These are phyloP conservation scores for Astrephomene gubernaculifera DNA, from an alignment of 139 green algal species.

Conservation along the genomic window DNA sequence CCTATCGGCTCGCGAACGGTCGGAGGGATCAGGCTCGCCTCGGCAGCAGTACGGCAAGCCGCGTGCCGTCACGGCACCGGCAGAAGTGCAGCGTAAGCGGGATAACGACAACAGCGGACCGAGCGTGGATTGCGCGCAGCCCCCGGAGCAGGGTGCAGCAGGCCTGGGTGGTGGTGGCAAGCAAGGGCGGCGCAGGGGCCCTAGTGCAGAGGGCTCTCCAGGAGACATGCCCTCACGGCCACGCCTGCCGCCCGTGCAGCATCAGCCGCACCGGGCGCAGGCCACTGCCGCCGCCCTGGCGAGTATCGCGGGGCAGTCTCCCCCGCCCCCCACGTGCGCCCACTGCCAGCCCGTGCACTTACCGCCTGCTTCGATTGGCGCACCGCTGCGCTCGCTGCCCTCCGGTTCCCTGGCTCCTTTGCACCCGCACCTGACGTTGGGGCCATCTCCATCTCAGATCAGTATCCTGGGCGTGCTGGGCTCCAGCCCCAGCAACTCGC, in stretches of 20 bases:
- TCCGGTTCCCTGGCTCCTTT: not conserved
- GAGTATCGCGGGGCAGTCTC: not conserved
- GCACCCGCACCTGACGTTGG: not conserved
- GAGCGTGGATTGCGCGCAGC: too few relatives aligned
- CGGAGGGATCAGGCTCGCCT: not conserved
- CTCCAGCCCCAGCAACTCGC: slow-evolving; percentile 8
- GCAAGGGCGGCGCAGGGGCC: not conserved
- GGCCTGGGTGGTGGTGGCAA: not conserved
- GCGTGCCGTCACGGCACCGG: slow-evolving; percentile 19
- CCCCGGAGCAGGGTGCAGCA: not conserved
- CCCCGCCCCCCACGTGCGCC: not conserved
- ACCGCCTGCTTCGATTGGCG: not conserved
- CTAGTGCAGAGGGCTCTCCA: not conserved
- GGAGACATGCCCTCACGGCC: not conserved
- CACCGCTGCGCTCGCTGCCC: not conserved
- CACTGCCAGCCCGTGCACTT: not conserved
- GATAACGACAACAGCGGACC: not conserved
- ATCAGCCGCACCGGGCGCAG: slow-evolving; percentile 17
- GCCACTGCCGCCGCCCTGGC: slow-evolving; percentile 19
- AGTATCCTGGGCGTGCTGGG: not conserved
- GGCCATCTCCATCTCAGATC: slow-evolving; percentile 2
- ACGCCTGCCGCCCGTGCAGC: slow-evolving; percentile 5
- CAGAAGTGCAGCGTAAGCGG: not conserved
- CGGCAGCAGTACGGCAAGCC: not conserved
- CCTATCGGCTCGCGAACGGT: too few relatives aligned